Conservation (phyloP, 2,329 filamentous ascomycete genomes). For the Penicillium janthinellum region DNA sequence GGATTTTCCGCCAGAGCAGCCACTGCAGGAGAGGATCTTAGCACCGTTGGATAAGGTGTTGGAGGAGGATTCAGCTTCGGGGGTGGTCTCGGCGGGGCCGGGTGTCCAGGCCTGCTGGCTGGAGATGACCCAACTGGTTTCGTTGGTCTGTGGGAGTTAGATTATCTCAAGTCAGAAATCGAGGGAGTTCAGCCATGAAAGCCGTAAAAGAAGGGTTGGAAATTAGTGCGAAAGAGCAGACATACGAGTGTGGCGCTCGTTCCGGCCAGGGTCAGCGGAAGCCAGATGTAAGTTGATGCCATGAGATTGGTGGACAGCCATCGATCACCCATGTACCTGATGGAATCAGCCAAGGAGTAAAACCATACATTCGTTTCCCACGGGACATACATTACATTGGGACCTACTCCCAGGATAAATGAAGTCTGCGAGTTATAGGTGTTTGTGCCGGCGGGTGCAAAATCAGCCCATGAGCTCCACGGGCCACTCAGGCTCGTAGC, state of each 20-base stretch:
- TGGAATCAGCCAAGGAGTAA: background rate
- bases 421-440: background rate
- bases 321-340: conserved; percentile 66
- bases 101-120: background rate
- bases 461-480: conserved; percentile 63
- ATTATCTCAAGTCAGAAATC: background rate
- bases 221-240: background rate
- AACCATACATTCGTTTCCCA: background rate
- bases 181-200: background rate
- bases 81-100: background rate
- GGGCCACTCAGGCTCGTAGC: conserved; percentile 59
- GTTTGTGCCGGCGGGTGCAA: conserved; percentile 32
- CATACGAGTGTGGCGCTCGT: background rate
- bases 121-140: conserved; percentile 1
- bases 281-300: conserved; percentile 65
- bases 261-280: conserved; percentile 50
- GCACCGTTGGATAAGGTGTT: conserved; percentile 1
- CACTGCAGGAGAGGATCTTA: background rate
- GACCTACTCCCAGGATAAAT: background rate
- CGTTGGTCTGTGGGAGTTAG: background rate
- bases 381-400: background rate
- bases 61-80: background rate
- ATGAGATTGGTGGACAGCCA: conserved; percentile 64
- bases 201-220: background rate
- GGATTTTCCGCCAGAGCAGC: background rate